A percentile compares a stretch with the other conserved stretches of the same genome.
These are phyloP conservation scores for Pichia sp. DNA, from an alignment of 1,139 yeast species.

Conservation along the genomic window DNA sequence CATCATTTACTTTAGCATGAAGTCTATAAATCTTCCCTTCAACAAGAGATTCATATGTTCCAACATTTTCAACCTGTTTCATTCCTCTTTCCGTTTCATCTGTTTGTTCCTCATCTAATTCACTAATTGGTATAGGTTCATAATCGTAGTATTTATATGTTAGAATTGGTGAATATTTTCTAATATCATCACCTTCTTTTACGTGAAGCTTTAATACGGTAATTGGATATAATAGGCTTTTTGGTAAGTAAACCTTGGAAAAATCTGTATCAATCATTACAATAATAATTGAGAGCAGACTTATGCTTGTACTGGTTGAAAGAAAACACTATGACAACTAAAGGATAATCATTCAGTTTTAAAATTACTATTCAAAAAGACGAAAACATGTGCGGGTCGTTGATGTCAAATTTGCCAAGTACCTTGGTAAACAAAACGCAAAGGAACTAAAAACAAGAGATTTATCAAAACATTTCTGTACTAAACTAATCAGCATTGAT, in stretches of 20 bases:
- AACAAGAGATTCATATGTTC: slow-evolving; percentile 76
- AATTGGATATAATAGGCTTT: slow-evolving; percentile 62
- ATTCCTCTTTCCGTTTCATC: slow-evolving; percentile 26
- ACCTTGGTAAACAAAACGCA: no score
- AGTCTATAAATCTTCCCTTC: slow-evolving; percentile 59
- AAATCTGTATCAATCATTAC: slow-evolving; percentile 26
- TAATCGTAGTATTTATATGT: slow-evolving; percentile 64
- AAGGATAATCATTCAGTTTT: no score
- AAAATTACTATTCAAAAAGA: no score
- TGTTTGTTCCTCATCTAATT: slow-evolving; percentile 37
- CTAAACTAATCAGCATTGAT: no score
- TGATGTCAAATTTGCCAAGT: no score
- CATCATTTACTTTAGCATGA: slow-evolving; percentile 51
- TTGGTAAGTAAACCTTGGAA: slow-evolving; percentile 39
- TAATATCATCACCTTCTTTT: slow-evolving; percentile 40
- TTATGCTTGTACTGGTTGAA: no score
- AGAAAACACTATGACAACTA: no score
- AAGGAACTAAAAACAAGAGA: no score
- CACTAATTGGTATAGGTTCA: slow-evolving; percentile 47
- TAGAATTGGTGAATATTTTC: slow-evolving; percentile 50
- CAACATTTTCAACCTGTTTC: slow-evolving; percentile 49
- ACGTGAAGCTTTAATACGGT: slow-evolving; percentile 50
- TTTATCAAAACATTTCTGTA: no score
- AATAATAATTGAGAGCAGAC: no score
- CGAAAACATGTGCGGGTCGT: no score